These are phyloP conservation scores for Insectozyma bohioensis DNA, from an alignment of 1,139 yeast genomes.

Conservation along the genomic window DNA sequence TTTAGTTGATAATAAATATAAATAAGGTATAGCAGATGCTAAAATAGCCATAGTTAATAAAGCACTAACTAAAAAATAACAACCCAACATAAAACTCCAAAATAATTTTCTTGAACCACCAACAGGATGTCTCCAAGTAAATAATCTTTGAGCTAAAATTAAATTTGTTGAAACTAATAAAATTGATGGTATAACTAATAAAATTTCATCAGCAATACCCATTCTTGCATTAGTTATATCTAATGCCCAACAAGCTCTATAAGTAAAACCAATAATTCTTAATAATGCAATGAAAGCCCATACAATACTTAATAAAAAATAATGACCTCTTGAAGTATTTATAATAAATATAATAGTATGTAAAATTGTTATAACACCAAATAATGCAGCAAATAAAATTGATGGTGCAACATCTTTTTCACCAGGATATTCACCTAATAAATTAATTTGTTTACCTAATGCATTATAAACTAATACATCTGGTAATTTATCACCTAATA, in stretches of 20 bases:
- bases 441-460: conserved; percentile 22
- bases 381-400: conserved; percentile 30
- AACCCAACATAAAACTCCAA: conserved; percentile 33
- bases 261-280: conserved; percentile 31
- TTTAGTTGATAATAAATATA: conserved; percentile 21
- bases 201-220: conserved; percentile 35
- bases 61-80: conserved; percentile 30
- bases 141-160: conserved; percentile 42
- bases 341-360: conserved; percentile 30
- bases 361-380: conserved; percentile 23
- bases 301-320: conserved; percentile 32
- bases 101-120: conserved; percentile 42
- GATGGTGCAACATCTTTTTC: conserved; percentile 30
- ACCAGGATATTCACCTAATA: conserved; percentile 39
- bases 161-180: conserved; percentile 38
- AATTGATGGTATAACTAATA: conserved; percentile 35
- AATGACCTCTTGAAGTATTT: conserved; percentile 36
- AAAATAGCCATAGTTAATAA: conserved; percentile 34
- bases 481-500: conserved; percentile 25
- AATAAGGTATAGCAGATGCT: conserved; percentile 37
- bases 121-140: conserved; percentile 50
- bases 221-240: conserved; percentile 24
- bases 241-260: conserved; percentile 31
- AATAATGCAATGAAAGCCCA: conserved; percentile 32
- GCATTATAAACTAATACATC: conserved; percentile 20